phyloP scores from a whole-genome alignment of 129 eudicot species.

The Heracleum sosnowskyi region DNA sequence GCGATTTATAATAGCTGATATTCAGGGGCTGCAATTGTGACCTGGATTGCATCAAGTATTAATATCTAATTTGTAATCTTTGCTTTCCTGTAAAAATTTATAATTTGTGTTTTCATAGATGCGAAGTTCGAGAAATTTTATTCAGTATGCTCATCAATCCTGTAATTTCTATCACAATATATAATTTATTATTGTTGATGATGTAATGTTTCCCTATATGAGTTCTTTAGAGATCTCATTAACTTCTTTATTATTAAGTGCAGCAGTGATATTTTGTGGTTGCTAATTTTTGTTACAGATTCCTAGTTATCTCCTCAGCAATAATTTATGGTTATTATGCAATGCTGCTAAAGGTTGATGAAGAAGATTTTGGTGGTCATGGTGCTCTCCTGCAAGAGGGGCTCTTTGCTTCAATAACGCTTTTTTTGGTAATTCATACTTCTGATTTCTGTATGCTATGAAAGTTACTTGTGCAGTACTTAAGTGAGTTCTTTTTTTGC shows the following conservation, averaged over 20 bases:
- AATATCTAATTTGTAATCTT: no score
- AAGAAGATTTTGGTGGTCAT: conserved; percentile 98
- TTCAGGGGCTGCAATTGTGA: not conserved
- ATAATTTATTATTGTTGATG: not conserved
- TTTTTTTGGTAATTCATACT: conserved; percentile 64
- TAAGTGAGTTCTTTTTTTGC: conserved; percentile 1
- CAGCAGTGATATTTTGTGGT: not conserved
- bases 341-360: conserved; percentile 67
- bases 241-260: not conserved
- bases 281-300: conserved; percentile 41
- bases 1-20: not conserved
- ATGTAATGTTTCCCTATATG: not conserved
- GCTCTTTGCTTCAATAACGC: conserved; percentile 81
- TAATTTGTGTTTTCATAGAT: not conserved
- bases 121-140: not conserved
- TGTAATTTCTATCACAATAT: not conserved
- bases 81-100: not conserved
- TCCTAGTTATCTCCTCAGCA: conserved; percentile 60
- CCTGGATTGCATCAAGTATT: not conserved
- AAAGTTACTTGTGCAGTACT: not conserved
- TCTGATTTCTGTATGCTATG: not conserved
- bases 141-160: not conserved
- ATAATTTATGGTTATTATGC: conserved; percentile 86
- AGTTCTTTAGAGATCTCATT: not conserved
- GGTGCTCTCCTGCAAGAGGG: conserved; percentile 98